Percentiles rank a stretch among this genome's conserved stretches.
These are phyloP conservation scores for Wickerhamomyces subpelliculosus DNA, from an alignment of 805 yeast genomes.

Conservation along the genomic window DNA sequence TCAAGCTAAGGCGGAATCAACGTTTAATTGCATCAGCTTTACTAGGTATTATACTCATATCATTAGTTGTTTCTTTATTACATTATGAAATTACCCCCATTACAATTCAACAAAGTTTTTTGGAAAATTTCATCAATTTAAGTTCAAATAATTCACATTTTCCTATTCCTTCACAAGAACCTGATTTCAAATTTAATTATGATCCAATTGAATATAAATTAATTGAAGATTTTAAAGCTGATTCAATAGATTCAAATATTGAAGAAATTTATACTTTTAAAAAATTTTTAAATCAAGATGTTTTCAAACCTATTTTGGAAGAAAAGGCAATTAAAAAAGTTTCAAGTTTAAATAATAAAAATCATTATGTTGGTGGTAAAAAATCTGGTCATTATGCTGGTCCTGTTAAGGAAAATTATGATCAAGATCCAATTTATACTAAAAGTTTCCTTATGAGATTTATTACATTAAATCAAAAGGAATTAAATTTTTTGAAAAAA, in stretches of 20 bases:
- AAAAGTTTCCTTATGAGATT: constrained; percentile 8
- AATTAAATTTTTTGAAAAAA: constrained; percentile 2
- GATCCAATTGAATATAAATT: background rate
- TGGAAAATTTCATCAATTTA: background rate
- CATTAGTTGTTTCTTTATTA: background rate
- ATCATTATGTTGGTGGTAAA: constrained; percentile 8
- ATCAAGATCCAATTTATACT: constrained; percentile 11
- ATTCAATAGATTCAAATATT: background rate
- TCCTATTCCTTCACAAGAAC: background rate
- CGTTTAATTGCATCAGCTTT: background rate
- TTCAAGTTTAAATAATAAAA: background rate
- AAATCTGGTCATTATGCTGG: constrained; percentile 12
- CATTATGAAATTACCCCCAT: background rate
- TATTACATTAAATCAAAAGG: constrained; percentile 6
- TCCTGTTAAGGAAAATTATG: constrained; percentile 10
- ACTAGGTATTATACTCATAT: too few relatives aligned
- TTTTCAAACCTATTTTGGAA: constrained; percentile 8
- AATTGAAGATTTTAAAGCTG: background rate
- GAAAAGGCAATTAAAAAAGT: background rate
- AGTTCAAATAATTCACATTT: background rate
- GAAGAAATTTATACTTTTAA: background rate
- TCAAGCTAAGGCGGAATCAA: background rate
- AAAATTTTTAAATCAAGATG: background rate
- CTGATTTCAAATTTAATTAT: background rate
- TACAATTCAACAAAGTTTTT: background rate